Base-by-base conservation (phyloP, 148 eudicot genomes). In the Linanthus parryae region DNA sequence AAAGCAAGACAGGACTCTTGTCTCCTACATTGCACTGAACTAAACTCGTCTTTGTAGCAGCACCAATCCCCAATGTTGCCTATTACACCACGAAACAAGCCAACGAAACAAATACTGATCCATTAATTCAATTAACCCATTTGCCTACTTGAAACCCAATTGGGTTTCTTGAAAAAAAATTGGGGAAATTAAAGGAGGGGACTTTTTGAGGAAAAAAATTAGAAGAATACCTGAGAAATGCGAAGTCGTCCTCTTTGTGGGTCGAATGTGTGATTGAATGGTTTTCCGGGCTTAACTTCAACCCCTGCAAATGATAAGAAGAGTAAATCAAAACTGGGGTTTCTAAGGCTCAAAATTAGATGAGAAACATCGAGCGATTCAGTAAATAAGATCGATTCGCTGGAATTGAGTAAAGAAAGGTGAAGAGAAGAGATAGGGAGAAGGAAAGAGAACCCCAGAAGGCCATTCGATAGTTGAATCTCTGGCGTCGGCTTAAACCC, bases 1-100 rank as follows among this genome's bases (percentile, higher is more conserved):
- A 91, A 18, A 91, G 64, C 53, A 91, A 63, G n/a, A 91, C 95
- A 36, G 95, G 95, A 50, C 77, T 71, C 71, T 64, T 91, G 10
- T 73, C 63, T 13, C 94, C 98, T 21, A 91, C 72, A 69, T 83
- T 91, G 58, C 98, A 91, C 53, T 91, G 98, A 33, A 91, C 83
- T 28, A 74, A 53, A 34, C 82, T 66, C 65, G 64, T 91, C 37
- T 38, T 53, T 34, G 54, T 56, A 6, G 82, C 71, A n/a, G 70
- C 25, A 9, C 95, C 95, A 52, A 74, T 52, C 25, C 89, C 98
- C 42, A 91, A 45, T 0, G 94, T 79, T 6, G 95, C 98, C 98
- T 91, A 59, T 35, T 22, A 35, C 62, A 36, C 47, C 47, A 66
- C 40, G 47, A 9, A 19, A 22, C 21, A 46, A 3, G 35, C 21